Conservation (phyloP, 805 yeast genomes). For the Scheffersomyces amazonensis region DNA sequence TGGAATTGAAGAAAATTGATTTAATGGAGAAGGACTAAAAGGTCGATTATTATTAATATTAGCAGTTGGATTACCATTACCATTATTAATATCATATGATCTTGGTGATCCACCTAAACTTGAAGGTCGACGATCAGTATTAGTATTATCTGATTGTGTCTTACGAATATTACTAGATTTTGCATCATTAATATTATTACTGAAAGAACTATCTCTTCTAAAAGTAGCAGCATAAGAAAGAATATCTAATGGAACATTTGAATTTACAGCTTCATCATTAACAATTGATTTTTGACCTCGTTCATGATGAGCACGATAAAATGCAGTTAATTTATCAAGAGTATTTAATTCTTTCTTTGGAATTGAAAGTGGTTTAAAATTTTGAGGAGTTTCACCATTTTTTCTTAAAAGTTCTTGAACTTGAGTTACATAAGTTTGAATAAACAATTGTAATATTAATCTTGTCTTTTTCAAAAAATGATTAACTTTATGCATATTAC, state of each 20-base stretch:
- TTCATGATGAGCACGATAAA: conserved; percentile 5
- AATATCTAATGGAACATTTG: conserved; percentile 31
- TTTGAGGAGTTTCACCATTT: conserved; percentile 20
- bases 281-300: conserved; percentile 1
- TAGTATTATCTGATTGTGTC: not conserved
- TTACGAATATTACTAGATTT: not conserved
- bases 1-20: not conserved
- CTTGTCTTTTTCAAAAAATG: conserved; percentile 51
- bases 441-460: conserved; percentile 54
- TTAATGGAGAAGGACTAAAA: not conserved
- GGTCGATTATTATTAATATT: not conserved
- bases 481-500: conserved; percentile 33
- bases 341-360: conserved; percentile 16
- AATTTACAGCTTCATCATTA: conserved; percentile 1
- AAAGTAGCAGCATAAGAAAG: conserved; percentile 40
- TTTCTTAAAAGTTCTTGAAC: conserved; percentile 32
- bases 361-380: conserved; percentile 11
- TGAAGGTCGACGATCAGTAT: not conserved
- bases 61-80: not conserved
- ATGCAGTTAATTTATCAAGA: conserved; percentile 13
- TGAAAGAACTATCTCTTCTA: conserved; percentile 14
- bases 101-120: not conserved
- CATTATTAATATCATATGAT: not conserved
- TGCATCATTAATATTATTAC: conserved; percentile 15
- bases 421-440: conserved; percentile 60